Percentiles rank a stretch among this genome's conserved stretches.
Evolutionary conservation across 345 rosid species (phyloP).

Genomic region (Brassica nigra): DNA sequence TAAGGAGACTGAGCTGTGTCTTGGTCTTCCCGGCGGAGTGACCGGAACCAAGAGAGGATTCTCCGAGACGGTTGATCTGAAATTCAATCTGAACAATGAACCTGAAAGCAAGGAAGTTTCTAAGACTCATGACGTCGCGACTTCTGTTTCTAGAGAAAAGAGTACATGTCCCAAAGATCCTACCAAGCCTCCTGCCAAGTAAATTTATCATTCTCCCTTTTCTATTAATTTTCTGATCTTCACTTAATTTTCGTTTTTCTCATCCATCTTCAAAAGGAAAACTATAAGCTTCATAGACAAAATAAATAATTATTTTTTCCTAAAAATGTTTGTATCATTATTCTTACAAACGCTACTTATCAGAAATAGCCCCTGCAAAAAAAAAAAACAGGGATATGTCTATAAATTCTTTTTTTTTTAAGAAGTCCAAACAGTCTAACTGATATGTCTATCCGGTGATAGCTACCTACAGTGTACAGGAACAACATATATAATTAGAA

Average conservation of each 20-base stretch:
- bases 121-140: conserved; percentile 21
- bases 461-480: background rate
- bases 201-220: conserved; percentile 29
- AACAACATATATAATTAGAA: background rate
- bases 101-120: conserved; percentile 36
- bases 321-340: no score
- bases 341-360: no score
- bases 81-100: conserved; percentile 62
- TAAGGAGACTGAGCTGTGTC: conserved; percentile 77
- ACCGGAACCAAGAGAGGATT: conserved; percentile 68
- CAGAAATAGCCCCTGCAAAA: background rate
- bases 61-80: conserved; percentile 72
- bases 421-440: background rate
- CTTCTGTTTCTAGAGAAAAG: conserved; percentile 34
- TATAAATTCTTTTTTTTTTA: no score
- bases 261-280: background rate
- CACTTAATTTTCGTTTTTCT: background rate
- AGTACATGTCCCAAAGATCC: conserved; percentile 50
- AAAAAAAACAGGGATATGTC: no score
- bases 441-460: background rate
- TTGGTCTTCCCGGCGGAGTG: conserved; percentile 71
- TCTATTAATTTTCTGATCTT: background rate
- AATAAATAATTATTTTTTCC: background rate
- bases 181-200: conserved; percentile 79
- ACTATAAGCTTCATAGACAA: background rate